Evolutionary conservation across 805 yeast species (phyloP).

Genomic region (Candida krabiensis): DNA sequence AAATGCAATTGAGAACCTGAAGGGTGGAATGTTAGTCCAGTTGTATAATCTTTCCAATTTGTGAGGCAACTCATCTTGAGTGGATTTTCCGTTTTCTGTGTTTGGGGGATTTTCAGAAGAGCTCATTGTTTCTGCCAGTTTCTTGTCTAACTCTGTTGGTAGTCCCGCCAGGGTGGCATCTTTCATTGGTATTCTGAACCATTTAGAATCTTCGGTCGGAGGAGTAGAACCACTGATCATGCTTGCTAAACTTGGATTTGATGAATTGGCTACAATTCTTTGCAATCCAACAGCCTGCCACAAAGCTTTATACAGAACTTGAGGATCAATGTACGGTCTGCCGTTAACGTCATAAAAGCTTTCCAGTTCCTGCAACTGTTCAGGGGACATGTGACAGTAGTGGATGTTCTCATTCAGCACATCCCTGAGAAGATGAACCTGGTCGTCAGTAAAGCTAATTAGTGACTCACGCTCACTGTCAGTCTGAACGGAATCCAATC

Average conservation of each 20-base stretch:
- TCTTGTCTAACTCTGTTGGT: conserved; percentile 36
- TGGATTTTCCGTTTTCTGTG: conserved; percentile 26
- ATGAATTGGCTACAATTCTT: conserved; percentile 36
- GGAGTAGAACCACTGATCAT: conserved; percentile 26
- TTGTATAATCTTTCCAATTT: conserved; percentile 25
- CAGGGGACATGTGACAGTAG: conserved; percentile 50
- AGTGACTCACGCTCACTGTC: not conserved
- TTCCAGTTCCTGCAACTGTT: conserved; percentile 45
- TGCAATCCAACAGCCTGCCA: conserved; percentile 50
- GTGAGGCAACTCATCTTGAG: conserved; percentile 20
- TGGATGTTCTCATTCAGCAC: conserved; percentile 43
- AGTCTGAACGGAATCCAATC: conserved; percentile 18
- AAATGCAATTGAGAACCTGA: conserved; percentile 53
- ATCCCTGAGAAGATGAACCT: conserved; percentile 27
- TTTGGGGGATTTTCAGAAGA: conserved; percentile 11
- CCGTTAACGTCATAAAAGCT: conserved; percentile 37
- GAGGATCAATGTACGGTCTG: conserved; percentile 37
- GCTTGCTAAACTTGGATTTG: conserved; percentile 30
- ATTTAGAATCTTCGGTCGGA: conserved; percentile 30
- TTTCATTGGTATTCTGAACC: conserved; percentile 44
- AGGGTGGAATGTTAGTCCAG: conserved; percentile 52
- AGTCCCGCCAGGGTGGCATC: conserved; percentile 50
- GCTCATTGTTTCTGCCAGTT: conserved; percentile 24
- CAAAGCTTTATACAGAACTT: conserved; percentile 44
- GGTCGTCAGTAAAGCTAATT: conserved; percentile 14